Percentiles rank a stretch among this genome's conserved stretches.
phyloP scores from a whole-genome alignment of 2,329 filamentous ascomycete species.

The Diaporthe ampelina region DNA sequence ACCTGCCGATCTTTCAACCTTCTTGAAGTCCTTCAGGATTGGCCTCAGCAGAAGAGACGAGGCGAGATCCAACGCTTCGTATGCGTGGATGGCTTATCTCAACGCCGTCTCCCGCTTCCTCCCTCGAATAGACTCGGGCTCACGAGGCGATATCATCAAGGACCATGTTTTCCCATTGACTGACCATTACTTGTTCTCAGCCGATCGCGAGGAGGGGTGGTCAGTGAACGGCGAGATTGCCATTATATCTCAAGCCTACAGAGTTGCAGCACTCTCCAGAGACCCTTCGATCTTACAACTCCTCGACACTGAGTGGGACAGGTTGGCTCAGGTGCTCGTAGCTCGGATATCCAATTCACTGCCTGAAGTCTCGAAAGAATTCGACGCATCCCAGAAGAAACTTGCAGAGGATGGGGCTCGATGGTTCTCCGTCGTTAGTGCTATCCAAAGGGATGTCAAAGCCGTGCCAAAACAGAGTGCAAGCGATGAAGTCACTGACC shows the following conservation, averaged over 20 bases:
- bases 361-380: constrained; percentile 86
- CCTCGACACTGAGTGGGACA: constrained; percentile 72
- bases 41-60: constrained; percentile 84
- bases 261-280: constrained; percentile 57
- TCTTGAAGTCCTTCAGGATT: constrained; percentile 77
- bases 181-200: constrained; percentile 66
- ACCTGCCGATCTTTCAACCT: constrained; percentile 66
- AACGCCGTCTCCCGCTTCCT: constrained; percentile 70
- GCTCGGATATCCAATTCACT: constrained; percentile 79
- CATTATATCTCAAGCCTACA: constrained; percentile 63
- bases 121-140: constrained; percentile 59
- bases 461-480: constrained; percentile 40
- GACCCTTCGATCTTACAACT: constrained; percentile 60
- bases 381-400: constrained; percentile 77
- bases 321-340: constrained; percentile 72
- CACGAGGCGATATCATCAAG: constrained; percentile 58
- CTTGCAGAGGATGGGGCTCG: constrained; percentile 77
- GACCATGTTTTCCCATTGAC: constrained; percentile 68
- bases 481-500: constrained; percentile 46
- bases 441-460: constrained; percentile 53
- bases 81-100: constrained; percentile 84
- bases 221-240: constrained; percentile 50
- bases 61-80: constrained; percentile 73
- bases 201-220: constrained; percentile 54
- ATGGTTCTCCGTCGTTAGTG: constrained; percentile 73